These are phyloP conservation scores for Miscanthus sacchariflorus DNA, from an alignment of 202 grass and related monocot genomes.

Conservation along the genomic window DNA sequence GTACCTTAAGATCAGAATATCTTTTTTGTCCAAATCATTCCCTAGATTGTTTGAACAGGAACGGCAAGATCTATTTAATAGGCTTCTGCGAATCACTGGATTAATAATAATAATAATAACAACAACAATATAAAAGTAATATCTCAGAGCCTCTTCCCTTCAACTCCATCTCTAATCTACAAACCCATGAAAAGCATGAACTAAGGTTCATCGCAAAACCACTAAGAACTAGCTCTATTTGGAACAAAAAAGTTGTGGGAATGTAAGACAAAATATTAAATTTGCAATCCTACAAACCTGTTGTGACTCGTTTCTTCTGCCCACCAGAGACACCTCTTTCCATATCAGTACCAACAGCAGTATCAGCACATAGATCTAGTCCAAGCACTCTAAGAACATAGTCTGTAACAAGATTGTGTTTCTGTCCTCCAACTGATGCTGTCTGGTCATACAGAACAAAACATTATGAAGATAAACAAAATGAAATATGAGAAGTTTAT, in stretches of 20 bases:
- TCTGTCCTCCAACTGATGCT: conserved; percentile 58
- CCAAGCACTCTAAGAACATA: conserved; percentile 75
- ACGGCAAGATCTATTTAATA: not conserved
- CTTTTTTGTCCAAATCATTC: not conserved
- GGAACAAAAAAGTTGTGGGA: not conserved
- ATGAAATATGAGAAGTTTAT: conserved; percentile 4
- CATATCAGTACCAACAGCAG: conserved; percentile 82
- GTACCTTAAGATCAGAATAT: not conserved
- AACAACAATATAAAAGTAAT: not conserved
- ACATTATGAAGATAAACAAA: conserved; percentile 21
- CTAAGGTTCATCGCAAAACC: not conserved
- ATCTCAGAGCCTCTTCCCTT: not conserved
- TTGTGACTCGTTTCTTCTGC: conserved; percentile 82
- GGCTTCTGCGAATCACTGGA: not conserved
- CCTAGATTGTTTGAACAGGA: not conserved
- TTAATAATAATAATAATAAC: not conserved
- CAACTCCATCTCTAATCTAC: not conserved
- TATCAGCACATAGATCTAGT: conserved; percentile 78
- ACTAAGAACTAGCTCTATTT: not conserved
- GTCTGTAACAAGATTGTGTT: conserved; percentile 68
- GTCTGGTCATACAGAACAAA: conserved; percentile 42
- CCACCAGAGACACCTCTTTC: conserved; percentile 82
- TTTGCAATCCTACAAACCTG: conserved; percentile 47
- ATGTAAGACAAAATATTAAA: not conserved
- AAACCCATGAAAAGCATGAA: not conserved